Evolutionary conservation across 495 filamentous ascomycete genomes (phyloP), one percentile per base, ranked within the genome.

Genomic region (Trichocladium antarcticum): DNA sequence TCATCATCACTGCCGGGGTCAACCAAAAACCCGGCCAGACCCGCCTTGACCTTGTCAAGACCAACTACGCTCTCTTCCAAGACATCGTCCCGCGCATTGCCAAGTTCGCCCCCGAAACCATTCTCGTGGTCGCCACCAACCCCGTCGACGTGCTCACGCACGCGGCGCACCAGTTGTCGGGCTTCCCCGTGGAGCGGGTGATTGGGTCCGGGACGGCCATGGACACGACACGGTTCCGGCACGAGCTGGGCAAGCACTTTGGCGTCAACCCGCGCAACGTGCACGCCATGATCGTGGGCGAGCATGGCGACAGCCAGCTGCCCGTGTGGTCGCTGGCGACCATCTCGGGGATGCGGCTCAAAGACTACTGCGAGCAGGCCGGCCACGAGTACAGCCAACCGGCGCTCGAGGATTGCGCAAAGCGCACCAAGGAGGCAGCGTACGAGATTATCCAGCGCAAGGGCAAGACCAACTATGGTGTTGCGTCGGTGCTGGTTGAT

Each of bases 391-490:
- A 62, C 41, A 41, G 54, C 40, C 40, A 64, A 31, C 41, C 37
- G 21, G 54, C 29, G 28, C 57, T 62, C 50, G 58, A 57, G 14
- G 61, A 24, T 0, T 55, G 53, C 37, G 31, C 54, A 11, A 37
- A 36, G 20, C 47, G 59, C 17, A 64, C 61, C n/a, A 47, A 49
- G 27, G 49, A 59, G 15, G 61, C 61, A 0, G 76, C 79, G 39
- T 79, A 79, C 54, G 78, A 77, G 60, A 70, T 73, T 9, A 69
- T 81, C 11, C 73, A 76, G 17, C 61, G 72, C 9, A 77, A 77
- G 55, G 77, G 77, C 6, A 79, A 78, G 64, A 78, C 77, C 3
- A 79, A 79, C 56, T 79, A 79, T 51, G 74, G 79, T 32, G 68
- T 77, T 0, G 79, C 76, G 0, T 68, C 65, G 7, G 70, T 64